Evolutionary conservation across 2,329 filamentous ascomycete genomes (phyloP).

Genomic region (Davidsoniella virescens): DNA sequence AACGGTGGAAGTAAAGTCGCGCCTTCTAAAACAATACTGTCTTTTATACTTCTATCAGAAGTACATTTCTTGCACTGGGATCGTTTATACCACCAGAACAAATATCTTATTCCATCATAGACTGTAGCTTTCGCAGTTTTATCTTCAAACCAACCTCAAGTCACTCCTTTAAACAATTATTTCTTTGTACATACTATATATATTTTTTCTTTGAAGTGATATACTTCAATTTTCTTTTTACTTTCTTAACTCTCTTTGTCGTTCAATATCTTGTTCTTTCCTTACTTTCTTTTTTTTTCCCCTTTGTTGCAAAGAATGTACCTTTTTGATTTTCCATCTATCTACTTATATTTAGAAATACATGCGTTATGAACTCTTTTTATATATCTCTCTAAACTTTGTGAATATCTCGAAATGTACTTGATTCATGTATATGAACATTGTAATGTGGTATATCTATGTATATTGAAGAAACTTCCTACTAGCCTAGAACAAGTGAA

Average conservation of each 20-base stretch:
- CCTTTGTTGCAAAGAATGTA: too few relatives aligned
- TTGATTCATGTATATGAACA: too few relatives aligned
- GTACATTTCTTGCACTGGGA: neutral
- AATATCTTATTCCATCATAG: neutral
- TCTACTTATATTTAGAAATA: too few relatives aligned
- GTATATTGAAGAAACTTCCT: too few relatives aligned
- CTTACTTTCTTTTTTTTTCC: too few relatives aligned
- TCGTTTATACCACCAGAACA: neutral
- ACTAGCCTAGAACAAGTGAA: too few relatives aligned
- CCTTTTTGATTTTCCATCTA: too few relatives aligned
- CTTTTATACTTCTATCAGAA: neutral
- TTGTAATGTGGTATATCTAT: too few relatives aligned
- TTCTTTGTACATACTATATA: neutral
- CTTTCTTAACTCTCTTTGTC: constrained; percentile 1
- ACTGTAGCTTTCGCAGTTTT: neutral
- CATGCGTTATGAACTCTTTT: too few relatives aligned
- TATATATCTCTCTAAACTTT: too few relatives aligned
- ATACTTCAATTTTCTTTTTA: neutral
- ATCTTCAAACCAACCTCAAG: neutral
- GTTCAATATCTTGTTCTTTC: neutral
- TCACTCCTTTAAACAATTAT: neutral
- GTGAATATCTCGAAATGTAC: too few relatives aligned
- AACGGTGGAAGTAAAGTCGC: neutral
- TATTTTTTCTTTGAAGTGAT: neutral
- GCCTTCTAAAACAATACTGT: neutral